Base-by-base conservation (phyloP, 2,329 filamentous ascomycete genomes). In the Aphanocladium album region DNA sequence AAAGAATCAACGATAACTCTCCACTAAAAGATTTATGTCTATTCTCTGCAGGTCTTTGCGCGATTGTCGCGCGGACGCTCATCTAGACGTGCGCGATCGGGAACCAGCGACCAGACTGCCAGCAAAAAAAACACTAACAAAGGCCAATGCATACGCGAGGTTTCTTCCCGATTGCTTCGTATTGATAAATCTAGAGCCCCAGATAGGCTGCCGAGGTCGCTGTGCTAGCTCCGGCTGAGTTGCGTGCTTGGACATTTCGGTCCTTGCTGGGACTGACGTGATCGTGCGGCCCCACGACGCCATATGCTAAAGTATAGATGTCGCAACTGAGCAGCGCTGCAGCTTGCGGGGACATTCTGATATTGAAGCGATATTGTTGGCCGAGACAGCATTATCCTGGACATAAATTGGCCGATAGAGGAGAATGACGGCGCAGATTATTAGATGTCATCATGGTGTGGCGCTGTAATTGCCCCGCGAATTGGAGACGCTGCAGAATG, bases 231-330 rank as follows among this genome's bases (percentile, higher is more conserved):
- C 8, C 43, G 23, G 17, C 25, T 17, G 9, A 43, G 54, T 57
- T 57, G 54, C 54, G 54, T 57, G 54, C 54, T 56, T 56, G 41
- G 14, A 14, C 35, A n/a, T 19, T 41, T 14, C 14, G n/a, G 21
- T 8, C 17, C 19, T 21, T 47, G 19, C 45, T 41, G 37, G n/a
- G 25, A 51, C 47, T 60, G 57, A 60, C 57, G 57, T 60, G 57
- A 60, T 60, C 57, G 17, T 47, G 37, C 50, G 30, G 57, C 57
- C 41, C 57, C 57, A 60, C 57, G 57, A 60, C 57, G 57, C 57
- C 57, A 60, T 60, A 54, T 27, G 27, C 21, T 30, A 53, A 14
- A 54, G 33, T 16, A 21, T 45, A n/a, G 30, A 56, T 47, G 43
- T 47, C 43, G 54, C 53, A 56, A 47, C 30, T 27, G 35, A 43